Evolutionary conservation across 1,284 basidiomycete species (phyloP).

Genomic region (Trichosporon coremiiforme): DNA sequence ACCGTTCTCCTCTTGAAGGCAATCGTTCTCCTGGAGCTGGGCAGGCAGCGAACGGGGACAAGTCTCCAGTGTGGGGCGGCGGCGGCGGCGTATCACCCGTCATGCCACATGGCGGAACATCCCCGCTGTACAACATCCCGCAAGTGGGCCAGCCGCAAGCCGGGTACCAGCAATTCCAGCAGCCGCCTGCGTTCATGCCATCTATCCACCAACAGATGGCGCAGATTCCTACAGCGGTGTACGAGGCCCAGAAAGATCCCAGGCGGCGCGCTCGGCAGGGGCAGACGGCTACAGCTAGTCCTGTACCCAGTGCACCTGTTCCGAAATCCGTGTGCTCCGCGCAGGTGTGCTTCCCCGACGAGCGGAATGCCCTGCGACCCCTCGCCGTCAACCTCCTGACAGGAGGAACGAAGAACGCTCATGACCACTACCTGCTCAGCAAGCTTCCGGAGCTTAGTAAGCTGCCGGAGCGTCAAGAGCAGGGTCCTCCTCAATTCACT

Average conservation of each 20-base stretch:
- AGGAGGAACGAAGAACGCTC: not conserved
- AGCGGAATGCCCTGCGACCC: not conserved
- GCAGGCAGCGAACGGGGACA: not conserved
- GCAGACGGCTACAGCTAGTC: not conserved
- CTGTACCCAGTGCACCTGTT: not conserved
- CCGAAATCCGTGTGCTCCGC: not conserved
- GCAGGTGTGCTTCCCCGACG: not conserved
- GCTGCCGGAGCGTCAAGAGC: not conserved
- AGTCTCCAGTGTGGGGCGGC: not conserved
- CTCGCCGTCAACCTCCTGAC: not conserved
- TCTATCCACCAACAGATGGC: not conserved
- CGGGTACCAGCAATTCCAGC: not conserved
- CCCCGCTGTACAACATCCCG: not conserved
- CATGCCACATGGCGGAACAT: not conserved
- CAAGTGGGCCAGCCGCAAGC: not conserved
- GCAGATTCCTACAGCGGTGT: not conserved
- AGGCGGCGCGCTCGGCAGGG: not conserved
- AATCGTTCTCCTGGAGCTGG: not conserved
- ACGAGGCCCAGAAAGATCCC: conserved; percentile 19
- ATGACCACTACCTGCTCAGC: conserved; percentile 1
- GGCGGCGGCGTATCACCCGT: conserved; percentile 2
- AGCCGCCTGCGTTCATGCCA: conserved; percentile 12
- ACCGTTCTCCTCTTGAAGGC: not conserved
- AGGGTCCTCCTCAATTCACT: not conserved
- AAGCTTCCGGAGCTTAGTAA: conserved; percentile 15